Conservation (phyloP, 192 early-diverging fungal genomes). For the Gryganskiella cystojenkinii region DNA sequence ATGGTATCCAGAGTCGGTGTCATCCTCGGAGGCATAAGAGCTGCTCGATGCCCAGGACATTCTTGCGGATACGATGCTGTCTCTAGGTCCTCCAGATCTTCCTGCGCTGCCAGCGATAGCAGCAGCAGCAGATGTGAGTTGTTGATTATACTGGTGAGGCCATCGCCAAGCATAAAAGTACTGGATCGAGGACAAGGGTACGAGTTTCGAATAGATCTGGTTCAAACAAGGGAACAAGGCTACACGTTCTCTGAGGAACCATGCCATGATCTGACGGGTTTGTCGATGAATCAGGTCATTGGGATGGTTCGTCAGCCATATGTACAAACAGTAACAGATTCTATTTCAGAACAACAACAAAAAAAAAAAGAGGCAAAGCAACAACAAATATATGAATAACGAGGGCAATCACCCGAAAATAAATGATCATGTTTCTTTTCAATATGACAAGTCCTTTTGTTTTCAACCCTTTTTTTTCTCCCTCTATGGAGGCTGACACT, state of each 20-base stretch:
- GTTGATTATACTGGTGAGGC: constrained; percentile 22
- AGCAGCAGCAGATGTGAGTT: no score
- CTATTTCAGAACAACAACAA: constrained; percentile 8
- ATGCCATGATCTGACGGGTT: constrained; percentile 34
- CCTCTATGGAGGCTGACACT: no score
- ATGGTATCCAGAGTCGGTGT: constrained; percentile 28
- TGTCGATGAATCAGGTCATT: constrained; percentile 54
- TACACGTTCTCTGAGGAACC: constrained; percentile 30
- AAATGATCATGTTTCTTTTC: no score
- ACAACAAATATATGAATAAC: no score
- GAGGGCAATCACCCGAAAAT: no score
- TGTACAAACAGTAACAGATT: constrained; percentile 33
- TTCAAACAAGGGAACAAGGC: constrained; percentile 32
- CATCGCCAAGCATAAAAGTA: constrained; percentile 34
- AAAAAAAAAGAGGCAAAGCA: no score
- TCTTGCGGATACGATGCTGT: background rate
- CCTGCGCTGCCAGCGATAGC: no score
- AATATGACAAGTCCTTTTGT: no score
- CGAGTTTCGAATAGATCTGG: constrained; percentile 36
- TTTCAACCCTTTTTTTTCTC: no score
- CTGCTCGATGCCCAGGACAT: constrained; percentile 3
- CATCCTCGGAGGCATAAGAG: constrained; percentile 18
- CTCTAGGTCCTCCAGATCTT: background rate
- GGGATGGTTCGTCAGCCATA: constrained; percentile 52
- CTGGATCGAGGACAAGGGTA: constrained; percentile 33